Evolutionary conservation across 768 basidiomycete genomes (phyloP).

Genomic region (Trametes coccinea): DNA sequence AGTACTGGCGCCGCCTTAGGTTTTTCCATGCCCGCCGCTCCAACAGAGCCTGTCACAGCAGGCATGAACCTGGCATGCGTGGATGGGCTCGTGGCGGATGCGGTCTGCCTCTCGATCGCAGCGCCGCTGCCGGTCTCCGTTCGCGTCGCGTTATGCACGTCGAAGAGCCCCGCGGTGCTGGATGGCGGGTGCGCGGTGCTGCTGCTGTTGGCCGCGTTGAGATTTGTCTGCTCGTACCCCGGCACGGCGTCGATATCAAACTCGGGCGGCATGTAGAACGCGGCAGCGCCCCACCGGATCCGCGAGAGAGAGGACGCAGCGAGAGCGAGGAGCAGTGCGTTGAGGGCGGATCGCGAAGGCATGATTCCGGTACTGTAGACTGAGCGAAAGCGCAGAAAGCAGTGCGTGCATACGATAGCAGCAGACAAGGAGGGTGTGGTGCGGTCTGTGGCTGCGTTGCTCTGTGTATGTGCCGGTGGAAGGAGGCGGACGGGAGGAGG

Average conservation of each 20-base stretch:
- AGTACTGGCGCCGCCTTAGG: not conserved
- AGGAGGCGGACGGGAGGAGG: no score
- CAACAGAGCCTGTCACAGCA: not conserved
- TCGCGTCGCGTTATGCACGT: conserved; percentile 1
- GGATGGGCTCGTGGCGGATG: not conserved
- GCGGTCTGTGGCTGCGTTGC: no score
- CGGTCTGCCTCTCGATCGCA: not conserved
- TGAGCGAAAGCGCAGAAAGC: not conserved
- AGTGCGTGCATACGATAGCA: not conserved
- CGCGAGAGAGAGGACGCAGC: not conserved
- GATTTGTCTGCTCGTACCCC: not conserved
- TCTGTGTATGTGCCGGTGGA: no score
- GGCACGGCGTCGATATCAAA: conserved; percentile 9
- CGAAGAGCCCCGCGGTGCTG: not conserved
- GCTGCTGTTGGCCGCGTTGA: not conserved
- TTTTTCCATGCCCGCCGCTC: no score
- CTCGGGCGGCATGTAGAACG: conserved; percentile 17
- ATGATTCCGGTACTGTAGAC: not conserved
- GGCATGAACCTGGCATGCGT: not conserved
- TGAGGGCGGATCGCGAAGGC: not conserved
- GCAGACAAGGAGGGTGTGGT: no score
- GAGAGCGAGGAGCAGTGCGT: not conserved
- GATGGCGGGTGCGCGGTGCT: not conserved
- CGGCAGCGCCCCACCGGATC: not conserved
- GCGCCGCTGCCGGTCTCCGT: not conserved